A percentile compares a stretch with the other conserved stretches of the same genome.
phyloP scores from a whole-genome alignment of 176 grass and related monocot genomes.

The Cymbopogon citratus region DNA sequence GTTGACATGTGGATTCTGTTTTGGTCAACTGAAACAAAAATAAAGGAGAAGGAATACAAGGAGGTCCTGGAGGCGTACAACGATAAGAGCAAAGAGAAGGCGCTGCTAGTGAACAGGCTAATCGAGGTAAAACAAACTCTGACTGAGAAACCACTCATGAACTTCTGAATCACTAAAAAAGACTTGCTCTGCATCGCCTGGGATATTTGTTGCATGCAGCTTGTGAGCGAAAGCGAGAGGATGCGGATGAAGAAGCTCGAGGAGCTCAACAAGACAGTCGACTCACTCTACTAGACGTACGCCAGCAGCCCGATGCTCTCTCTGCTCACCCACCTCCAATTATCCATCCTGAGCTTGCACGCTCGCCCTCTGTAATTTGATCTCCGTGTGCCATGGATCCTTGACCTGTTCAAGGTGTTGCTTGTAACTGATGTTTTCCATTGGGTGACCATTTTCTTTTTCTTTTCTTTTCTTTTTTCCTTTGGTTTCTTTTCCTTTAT shows the following conservation, averaged over 20 bases:
- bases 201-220: slow-evolving; percentile 36
- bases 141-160: no score
- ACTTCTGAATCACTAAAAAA: not conserved
- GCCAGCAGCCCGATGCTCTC: not conserved
- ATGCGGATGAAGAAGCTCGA: slow-evolving; percentile 98
- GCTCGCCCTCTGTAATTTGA: slow-evolving; percentile 11
- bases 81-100: slow-evolving; percentile 91
- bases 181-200: not conserved
- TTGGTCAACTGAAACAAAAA: not conserved
- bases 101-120: slow-evolving; percentile 72
- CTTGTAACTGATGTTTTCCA: slow-evolving; percentile 14
- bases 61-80: slow-evolving; percentile 81
- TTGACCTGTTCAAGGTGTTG: slow-evolving; percentile 27
- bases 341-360: not conserved
- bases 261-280: slow-evolving; percentile 86
- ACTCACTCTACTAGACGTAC: slow-evolving; percentile 58
- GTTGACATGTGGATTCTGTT: not conserved
- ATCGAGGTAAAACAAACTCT: slow-evolving; percentile 63
- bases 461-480: not conserved
- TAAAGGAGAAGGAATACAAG: slow-evolving; percentile 92
- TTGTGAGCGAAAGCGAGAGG: slow-evolving; percentile 91
- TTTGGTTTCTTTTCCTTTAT: not conserved
- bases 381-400: slow-evolving; percentile 1
- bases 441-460: not conserved
- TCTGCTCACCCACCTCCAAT: not conserved